A percentile compares a stretch with the other conserved stretches of the same genome.
phyloP scores from a whole-genome alignment of 2,329 filamentous ascomycete species.

The Pestalotiopsis sp. region DNA sequence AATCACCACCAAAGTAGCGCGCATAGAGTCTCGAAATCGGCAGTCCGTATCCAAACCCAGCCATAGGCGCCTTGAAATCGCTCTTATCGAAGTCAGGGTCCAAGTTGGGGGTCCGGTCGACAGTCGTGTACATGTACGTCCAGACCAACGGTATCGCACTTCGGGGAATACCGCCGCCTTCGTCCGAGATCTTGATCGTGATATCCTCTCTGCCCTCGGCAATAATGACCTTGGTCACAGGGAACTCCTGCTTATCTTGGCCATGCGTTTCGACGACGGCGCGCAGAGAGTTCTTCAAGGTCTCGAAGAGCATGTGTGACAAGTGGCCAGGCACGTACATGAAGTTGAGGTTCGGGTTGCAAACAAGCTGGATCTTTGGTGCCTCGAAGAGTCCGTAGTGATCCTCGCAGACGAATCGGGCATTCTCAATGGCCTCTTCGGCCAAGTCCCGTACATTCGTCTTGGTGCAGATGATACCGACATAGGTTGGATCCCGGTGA shows the following conservation, averaged over 20 bases:
- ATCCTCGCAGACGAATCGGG: slow-evolving; percentile 98
- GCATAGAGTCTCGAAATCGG: slow-evolving; percentile 95
- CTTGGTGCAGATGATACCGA: slow-evolving; percentile 98
- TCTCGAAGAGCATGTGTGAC: slow-evolving; percentile 99
- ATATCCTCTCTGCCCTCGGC: slow-evolving; percentile 98
- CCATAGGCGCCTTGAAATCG: slow-evolving; percentile 99
- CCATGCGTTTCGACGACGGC: slow-evolving; percentile 96
- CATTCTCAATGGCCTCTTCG: slow-evolving; percentile 97
- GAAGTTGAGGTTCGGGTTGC: slow-evolving; percentile 91
- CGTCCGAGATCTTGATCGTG: slow-evolving; percentile 97
- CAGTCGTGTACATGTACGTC: slow-evolving; percentile 99
- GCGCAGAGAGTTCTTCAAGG: slow-evolving; percentile 95
- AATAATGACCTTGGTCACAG: slow-evolving; percentile 95
- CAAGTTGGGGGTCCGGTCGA: slow-evolving; percentile 90
- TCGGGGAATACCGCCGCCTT: slow-evolving; percentile 92
- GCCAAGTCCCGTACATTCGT: slow-evolving; percentile 95
- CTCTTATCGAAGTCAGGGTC: slow-evolving; percentile 99
- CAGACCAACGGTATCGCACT: slow-evolving; percentile 96
- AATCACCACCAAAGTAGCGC: slow-evolving; percentile 93
- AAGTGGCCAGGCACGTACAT: slow-evolving; percentile 99
- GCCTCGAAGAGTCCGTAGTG: slow-evolving; percentile 98
- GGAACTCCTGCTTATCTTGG: slow-evolving; percentile 93
- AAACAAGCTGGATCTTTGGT: slow-evolving; percentile 94
- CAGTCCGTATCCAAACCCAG: slow-evolving; percentile 96
- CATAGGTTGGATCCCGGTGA: slow-evolving; percentile 87